Evolutionary conservation across 805 yeast species (phyloP), one percentile per base, ranked within the genome.

Genomic region (Isabelozyma gotoi): DNA sequence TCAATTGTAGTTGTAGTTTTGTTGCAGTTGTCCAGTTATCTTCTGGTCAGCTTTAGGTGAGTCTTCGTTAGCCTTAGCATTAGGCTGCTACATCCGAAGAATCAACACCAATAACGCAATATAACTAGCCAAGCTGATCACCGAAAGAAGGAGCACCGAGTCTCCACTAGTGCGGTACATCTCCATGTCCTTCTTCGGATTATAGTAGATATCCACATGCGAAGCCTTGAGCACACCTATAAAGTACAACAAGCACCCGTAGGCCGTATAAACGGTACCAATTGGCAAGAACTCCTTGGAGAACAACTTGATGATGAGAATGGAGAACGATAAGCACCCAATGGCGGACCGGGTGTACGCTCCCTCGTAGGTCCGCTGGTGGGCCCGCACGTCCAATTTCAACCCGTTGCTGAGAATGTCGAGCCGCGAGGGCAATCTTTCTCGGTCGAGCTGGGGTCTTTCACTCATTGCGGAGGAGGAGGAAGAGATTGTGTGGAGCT

Each of bases 331-430:
- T 20, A 88, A 61, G 41, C 83, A 76, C 16, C 87, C 84, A 21
- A 88, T 65, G 16, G 91, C 85, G 0, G 91, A 80, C 41, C 96
- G 63, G 19, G 84, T 71, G 56, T 88, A 87, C 1, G 95, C 91
- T 0, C 95, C 96, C 56, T 87, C 94, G 55, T 85, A 87, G 0
- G 95, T 87, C 44, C 96, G 63, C 62, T 87, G 94, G 52, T 84
- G 85, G 0, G 92, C 94, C 52, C 84, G 50, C 2, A 79, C 70
- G 49, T 79, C 84, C 19, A 78, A 60, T 51, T 74, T 72, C 42
- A 68, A 68, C 5, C 59, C 62, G 32, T 71, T 60, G 3, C 76
- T 63, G 4, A 74, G 62, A 12, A 68, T 56, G 37, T 69, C 71
- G 10, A 71, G 51, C 16, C 65, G 40, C 1, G 74, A 65, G 5